These are phyloP conservation scores for Botrytis aclada DNA, from an alignment of 2,329 filamentous ascomycete genomes.

Conservation along the genomic window DNA sequence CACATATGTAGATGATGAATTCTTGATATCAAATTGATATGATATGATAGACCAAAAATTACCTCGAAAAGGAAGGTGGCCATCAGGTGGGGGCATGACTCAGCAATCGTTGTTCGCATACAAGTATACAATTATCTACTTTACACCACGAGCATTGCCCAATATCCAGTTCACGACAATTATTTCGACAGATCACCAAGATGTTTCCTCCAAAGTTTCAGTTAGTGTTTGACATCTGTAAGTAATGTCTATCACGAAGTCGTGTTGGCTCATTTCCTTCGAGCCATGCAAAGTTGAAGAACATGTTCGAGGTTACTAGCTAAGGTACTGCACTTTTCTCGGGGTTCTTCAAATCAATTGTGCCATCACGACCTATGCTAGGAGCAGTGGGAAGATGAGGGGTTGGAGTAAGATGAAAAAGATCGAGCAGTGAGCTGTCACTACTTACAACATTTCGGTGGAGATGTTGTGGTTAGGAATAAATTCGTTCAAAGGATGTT, in stretches of 20 bases:
- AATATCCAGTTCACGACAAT: neutral
- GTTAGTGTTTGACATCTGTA: neutral
- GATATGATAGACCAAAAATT: neutral
- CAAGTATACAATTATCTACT: neutral
- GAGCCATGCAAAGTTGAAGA: neutral
- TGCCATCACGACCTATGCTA: neutral
- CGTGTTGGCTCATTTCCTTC: neutral
- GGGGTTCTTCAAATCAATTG: neutral
- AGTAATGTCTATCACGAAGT: neutral
- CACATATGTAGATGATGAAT: neutral
- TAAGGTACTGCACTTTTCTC: neutral
- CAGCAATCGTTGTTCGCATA: neutral
- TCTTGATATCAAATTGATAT: neutral
- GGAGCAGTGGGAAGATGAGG: neutral
- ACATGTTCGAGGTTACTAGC: neutral
- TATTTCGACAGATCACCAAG: neutral
- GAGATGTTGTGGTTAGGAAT: neutral
- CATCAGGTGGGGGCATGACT: neutral
- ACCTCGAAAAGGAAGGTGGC: neutral
- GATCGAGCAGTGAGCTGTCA: neutral
- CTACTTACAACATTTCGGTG: neutral
- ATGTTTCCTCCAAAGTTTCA: neutral
- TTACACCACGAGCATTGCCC: neutral
- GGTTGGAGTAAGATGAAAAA: neutral
- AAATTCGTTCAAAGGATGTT: neutral